Base-by-base conservation (phyloP, 352 stramenopile genomes). In the Phytophthora uliginosa region DNA sequence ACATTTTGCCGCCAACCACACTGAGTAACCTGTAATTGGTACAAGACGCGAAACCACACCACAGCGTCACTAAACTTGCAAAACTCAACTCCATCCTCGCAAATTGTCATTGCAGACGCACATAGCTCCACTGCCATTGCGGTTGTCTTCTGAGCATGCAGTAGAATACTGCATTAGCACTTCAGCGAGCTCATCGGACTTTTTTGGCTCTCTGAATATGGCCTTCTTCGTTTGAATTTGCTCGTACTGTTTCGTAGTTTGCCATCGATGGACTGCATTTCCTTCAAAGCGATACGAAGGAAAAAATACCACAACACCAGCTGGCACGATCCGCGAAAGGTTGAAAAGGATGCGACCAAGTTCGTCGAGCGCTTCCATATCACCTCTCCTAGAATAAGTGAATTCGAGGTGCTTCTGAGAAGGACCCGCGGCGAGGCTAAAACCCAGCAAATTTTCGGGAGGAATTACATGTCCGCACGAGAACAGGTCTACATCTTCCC, bases 1-100 rank as follows among this genome's bases (percentile, higher is more conserved):
- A 99, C 87, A 99, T 98, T 82, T 99, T 99, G 0, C 98, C 98
- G 13, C 98, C 98, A 28, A 99, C 97, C 0, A 99, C 98, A 66
- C 95, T 99, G 18, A 99, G 88, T 2, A 99, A 74, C 38, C 38
- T 45, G 38, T 17, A 45, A 45, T 45, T n/a, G 13, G 18, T 17
- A 45, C 38, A 45, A 45, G 13, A 17, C 28, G 4, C 28, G 28
- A 31, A 31, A 31, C 4, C 28, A 31, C 38, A 45, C 38, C 6
- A 45, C 28, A 45, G 38, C 38, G 38, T 45, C 38, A 45, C 17
- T n/a, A 18, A n/a, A 42, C 36, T 6, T 42, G 36, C 36, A n/a
- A 45, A 45, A 45, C 7, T 9, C 5, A 45, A 45, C 38, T n/a
- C 38, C 6, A 15, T 40, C 34, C 34, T 40, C 2, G 34, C 34